Percentiles rank a stretch among this genome's conserved stretches.
These are phyloP conservation scores for Dryas octopetala DNA, from an alignment of 306 rosid species.

Conservation along the genomic window DNA sequence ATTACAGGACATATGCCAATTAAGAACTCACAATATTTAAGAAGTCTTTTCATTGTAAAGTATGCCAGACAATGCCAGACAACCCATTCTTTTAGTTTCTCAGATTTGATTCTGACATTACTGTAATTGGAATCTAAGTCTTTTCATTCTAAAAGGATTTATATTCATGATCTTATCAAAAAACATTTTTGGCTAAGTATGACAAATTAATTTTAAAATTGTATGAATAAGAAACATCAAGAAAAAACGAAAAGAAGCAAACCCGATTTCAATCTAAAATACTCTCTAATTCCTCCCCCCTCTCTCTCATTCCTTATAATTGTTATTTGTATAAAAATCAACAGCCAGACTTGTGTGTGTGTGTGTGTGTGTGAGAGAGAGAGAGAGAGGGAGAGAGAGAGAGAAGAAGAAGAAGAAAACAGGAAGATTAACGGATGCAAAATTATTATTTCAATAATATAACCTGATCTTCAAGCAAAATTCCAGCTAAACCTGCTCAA, in stretches of 20 bases:
- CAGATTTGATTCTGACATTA: no score
- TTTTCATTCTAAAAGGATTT: no score
- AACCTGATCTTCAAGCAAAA: slow-evolving; percentile 90
- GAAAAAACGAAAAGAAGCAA: not conserved
- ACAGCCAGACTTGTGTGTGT: not conserved
- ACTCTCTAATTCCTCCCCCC: not conserved
- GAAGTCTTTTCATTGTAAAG: no score
- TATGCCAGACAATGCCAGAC: no score
- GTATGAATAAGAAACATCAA: not conserved
- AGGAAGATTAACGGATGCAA: not conserved
- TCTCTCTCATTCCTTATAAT: not conserved
- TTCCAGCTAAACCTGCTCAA: slow-evolving; percentile 79
- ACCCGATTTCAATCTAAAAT: not conserved
- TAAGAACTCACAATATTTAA: no score
- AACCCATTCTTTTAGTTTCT: no score
- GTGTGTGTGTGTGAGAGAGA: not conserved
- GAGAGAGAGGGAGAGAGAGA: not conserved
- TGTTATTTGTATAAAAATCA: not conserved
- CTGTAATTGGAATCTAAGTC: no score
- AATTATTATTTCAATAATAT: not conserved
- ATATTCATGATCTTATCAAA: no score
- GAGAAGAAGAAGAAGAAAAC: no score
- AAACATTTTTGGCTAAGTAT: no score
- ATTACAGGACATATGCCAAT: no score
- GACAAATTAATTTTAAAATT: no score